Evolutionary conservation across 176 grass and related monocot genomes (phyloP), one percentile per base, ranked within the genome.

Genomic region (Cocos nucifera): DNA sequence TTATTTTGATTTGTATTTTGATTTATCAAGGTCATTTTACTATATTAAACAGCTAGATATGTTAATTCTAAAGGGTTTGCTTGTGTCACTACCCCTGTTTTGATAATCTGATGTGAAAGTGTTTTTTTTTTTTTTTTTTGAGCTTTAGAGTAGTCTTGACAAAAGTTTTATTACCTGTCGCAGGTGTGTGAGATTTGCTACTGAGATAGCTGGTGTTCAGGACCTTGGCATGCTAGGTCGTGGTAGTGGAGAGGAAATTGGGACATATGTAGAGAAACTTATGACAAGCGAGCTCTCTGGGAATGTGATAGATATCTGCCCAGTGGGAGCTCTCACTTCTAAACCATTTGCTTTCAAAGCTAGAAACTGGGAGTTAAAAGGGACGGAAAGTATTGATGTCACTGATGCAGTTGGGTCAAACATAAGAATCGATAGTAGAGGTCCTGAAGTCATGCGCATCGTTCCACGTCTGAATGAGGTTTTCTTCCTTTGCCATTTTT

Each of bases 271-370:
- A 15, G 93, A 88, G 69, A 92, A 81, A 70, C 84, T 92, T 66
- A 98, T 98, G 93, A 86, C 84, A 53, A 98, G 93, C 62, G 93
- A 98, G 80, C 73, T 98, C 9, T 98, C 93, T 59, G 93, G 93
- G 66, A 98, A 98, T 80, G 93, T 98, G 63, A 98, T 98, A 59
- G 93, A 98, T 72, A 98, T 98, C 70, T 98, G 93, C 56, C 93
- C 93, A 28, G 88, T 98, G 79, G 93, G 93, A 15, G 93, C 93
- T 72, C 84, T 98, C 59, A 98, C 93, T 49, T 98, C 93, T 28
- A 98, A 98, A 64, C 93, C 93, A 39, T 98, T 92, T 74, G 93
- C 93, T 66, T 98, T 98, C 70, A 98, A 98, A 76, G 93, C 93
- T 69, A 80, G 93, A 39, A 98, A 92, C 70, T 98, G 93, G 93